Evolutionary conservation across 495 filamentous ascomycete species (phyloP), one percentile per base, ranked within the genome.

Genomic region (Cairneyella variabilis): DNA sequence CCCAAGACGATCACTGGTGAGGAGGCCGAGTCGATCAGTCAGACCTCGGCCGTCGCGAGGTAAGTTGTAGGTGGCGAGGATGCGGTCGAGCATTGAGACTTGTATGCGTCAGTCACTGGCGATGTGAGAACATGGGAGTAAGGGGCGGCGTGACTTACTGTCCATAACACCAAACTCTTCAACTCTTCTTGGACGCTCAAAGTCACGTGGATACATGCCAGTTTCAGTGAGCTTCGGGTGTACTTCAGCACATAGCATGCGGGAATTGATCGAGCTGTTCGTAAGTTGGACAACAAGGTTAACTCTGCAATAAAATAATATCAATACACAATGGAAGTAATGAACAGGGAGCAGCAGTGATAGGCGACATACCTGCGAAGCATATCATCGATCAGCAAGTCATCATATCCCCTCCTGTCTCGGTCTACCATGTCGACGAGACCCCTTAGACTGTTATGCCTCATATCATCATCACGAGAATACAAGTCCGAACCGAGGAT

Each of bases 221-320:
- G 25, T 11, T 23, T 57, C 48, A n/a, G 27, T 28, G 14, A 53
- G 21, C 22, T 57, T 57, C 20, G 55, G 55, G 27, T 57, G 55
- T 11, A 57, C n/a, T 21, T 57, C 55, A 5, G 55, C 38, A 20
- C 53, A 28, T 5, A 18, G 6, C 28, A 40, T 52, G 16, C 14
- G 3, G 2, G 34, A 0, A 6, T 11, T 48, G 14, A 57, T 25
- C 5, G 14, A 4, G 34, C 20, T 41, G 23, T 57, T 57, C 5
- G 48, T 48, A n/a, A 57, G 39, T 42, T 52, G 48, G 28, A 39
- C 45, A n/a, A 34, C 14, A 12, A 48, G 17, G 23, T 49, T 56
- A 18, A 49, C 38, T 32, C 53, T n/a, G n/a, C n/a, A n/a, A n/a
- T 49, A 27, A 18, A n/a, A 30, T 28, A 11, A 17, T 8, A 22